These are phyloP conservation scores for Globisporangium rhizosaccharum DNA, from an alignment of 352 stramenopile species.

Conservation along the genomic window DNA sequence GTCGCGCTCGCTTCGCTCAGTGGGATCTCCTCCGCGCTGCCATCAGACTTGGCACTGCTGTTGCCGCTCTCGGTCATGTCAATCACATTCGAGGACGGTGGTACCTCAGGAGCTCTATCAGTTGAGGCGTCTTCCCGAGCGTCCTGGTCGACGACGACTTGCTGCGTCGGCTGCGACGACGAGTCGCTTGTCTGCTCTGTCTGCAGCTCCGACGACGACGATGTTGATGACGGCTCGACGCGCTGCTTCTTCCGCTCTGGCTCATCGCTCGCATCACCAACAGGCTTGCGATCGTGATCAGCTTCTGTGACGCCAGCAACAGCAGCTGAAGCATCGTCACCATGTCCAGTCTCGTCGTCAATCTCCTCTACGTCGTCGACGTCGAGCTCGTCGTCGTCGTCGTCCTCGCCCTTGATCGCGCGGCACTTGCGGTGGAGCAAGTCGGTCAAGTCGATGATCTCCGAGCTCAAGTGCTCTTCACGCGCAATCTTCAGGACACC, in stretches of 20 bases:
- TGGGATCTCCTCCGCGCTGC: constrained; percentile 8
- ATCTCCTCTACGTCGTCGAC: constrained; percentile 19
- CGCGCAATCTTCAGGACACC: constrained; percentile 54
- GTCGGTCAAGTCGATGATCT: constrained; percentile 50
- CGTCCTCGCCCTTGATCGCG: constrained; percentile 33
- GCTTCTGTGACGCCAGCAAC: constrained; percentile 12
- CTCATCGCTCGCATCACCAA: constrained; percentile 18
- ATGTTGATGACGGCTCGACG: constrained; percentile 3
- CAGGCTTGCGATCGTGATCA: no score
- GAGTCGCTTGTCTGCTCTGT: no score
- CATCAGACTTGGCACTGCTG: neutral
- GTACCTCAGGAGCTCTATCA: no score
- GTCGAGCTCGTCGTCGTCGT: constrained; percentile 14
- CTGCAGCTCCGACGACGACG: neutral
- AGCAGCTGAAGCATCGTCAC: constrained; percentile 9
- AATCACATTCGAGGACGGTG: no score
- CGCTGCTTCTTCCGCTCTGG: constrained; percentile 34
- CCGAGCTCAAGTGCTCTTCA: constrained; percentile 49
- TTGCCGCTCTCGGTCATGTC: neutral
- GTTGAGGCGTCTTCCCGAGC: no score
- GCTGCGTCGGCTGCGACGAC: constrained; percentile 1
- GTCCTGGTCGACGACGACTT: no score
- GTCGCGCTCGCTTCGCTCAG: constrained; percentile 14
- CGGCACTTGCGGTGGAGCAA: constrained; percentile 53
- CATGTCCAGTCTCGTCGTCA: constrained; percentile 11